Conservation (phyloP, 306 rosid genomes). For the Ziziphus jujuba region DNA sequence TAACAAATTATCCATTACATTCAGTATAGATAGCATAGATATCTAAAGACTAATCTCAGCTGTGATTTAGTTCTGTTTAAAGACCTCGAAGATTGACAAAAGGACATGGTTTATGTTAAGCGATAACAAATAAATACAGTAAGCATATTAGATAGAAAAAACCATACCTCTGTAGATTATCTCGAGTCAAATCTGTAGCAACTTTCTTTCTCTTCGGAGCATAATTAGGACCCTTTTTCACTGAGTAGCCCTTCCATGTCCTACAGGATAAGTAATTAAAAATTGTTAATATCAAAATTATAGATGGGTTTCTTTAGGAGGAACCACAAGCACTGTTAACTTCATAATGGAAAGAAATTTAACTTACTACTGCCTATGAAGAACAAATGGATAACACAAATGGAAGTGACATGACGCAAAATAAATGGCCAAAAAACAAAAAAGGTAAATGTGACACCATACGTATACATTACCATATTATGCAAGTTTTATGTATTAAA, state of each 20-base stretch:
- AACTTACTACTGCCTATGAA: background rate
- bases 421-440: no score
- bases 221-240: slow-evolving; percentile 72
- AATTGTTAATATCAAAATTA: background rate
- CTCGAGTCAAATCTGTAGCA: slow-evolving; percentile 79
- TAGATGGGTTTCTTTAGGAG: background rate
- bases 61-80: background rate
- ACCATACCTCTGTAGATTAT: slow-evolving; percentile 68
- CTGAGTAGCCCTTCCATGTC: slow-evolving; percentile 70
- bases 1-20: slow-evolving; percentile 6
- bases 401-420: no score
- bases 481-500: no score
- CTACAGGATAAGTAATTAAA: slow-evolving; percentile 33
- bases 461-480: no score
- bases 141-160: background rate
- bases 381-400: background rate
- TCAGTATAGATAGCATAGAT: background rate
- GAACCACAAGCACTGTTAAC: no score
- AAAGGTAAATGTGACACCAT: no score
- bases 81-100: background rate
- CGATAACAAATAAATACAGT: background rate
- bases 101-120: background rate
- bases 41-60: no score
- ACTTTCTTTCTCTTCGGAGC: slow-evolving; percentile 77
- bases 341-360: background rate